These are phyloP conservation scores for Rhodotorula sp. DNA, from an alignment of 1,284 basidiomycete species.

Conservation along the genomic window DNA sequence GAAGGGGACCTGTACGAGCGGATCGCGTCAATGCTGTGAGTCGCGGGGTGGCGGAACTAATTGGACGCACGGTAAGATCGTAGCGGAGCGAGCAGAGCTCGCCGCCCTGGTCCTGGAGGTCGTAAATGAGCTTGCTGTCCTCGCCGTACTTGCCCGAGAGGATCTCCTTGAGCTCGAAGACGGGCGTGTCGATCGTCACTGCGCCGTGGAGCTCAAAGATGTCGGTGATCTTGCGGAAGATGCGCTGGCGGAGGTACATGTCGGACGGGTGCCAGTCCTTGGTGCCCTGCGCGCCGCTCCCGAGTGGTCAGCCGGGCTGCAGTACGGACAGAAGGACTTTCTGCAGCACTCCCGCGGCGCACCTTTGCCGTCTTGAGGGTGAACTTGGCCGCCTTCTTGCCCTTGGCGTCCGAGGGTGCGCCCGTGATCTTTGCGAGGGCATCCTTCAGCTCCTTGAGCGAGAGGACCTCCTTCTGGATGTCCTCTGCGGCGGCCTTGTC, in stretches of 20 bases:
- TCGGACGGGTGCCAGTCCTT: constrained; percentile 93
- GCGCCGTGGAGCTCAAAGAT: constrained; percentile 89
- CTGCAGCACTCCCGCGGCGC: neutral
- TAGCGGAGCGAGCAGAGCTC: constrained; percentile 93
- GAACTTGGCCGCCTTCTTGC: constrained; percentile 36
- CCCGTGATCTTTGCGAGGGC: constrained; percentile 19
- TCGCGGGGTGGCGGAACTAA: neutral
- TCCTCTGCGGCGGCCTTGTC: constrained; percentile 28
- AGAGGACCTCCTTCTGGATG: constrained; percentile 6
- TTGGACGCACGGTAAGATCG: constrained; percentile 75
- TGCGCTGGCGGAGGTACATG: constrained; percentile 86
- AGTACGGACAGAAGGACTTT: neutral
- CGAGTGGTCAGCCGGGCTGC: too few relatives aligned
- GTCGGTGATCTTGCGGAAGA: constrained; percentile 84
- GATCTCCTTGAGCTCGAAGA: constrained; percentile 96
- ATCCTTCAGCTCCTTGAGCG: constrained; percentile 29
- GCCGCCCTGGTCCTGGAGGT: constrained; percentile 97
- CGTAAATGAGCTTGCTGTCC: constrained; percentile 97
- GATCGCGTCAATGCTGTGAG: neutral
- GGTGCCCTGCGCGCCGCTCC: constrained; percentile 67
- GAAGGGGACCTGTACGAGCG: constrained; percentile 66
- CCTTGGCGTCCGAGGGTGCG: constrained; percentile 1
- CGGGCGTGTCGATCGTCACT: constrained; percentile 92
- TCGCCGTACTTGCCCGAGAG: constrained; percentile 95
- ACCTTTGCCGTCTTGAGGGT: constrained; percentile 43